phyloP scores from a whole-genome alignment of 2,329 filamentous ascomycete species.

The Zarea fungicola region DNA sequence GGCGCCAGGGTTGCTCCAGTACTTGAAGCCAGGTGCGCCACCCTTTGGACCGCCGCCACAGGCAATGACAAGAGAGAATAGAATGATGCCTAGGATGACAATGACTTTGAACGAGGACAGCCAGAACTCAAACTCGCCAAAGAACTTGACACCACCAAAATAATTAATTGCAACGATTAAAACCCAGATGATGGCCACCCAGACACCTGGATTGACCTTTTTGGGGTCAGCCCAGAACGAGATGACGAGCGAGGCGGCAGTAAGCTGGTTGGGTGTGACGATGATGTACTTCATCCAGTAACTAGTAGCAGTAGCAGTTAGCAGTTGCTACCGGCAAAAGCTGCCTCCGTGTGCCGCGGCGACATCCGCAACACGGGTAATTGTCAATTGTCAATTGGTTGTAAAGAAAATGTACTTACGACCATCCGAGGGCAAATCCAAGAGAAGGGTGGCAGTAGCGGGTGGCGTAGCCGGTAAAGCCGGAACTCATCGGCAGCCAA shows the following conservation, averaged over 20 bases:
- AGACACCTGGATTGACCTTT: conserved; percentile 70
- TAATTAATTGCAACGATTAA: conserved; percentile 63
- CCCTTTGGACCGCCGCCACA: conserved; percentile 60
- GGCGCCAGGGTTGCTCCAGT: conserved; percentile 57
- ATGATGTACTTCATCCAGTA: conserved; percentile 88
- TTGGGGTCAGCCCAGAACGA: conserved; percentile 67
- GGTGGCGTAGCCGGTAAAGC: conserved; percentile 76
- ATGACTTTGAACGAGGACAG: conserved; percentile 63
- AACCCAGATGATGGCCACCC: conserved; percentile 66
- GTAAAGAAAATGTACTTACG: conserved; percentile 38
- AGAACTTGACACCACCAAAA: conserved; percentile 55
- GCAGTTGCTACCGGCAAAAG: no score
- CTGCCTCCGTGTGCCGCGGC: no score
- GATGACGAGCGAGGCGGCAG: conserved; percentile 72
- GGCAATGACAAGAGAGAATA: conserved; percentile 59
- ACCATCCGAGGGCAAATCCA: conserved; percentile 72
- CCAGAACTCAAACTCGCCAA: conserved; percentile 62
- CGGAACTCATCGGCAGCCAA: conserved; percentile 71
- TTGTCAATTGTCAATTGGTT: conserved; percentile 15
- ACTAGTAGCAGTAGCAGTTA: no score
- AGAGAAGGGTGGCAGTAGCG: conserved; percentile 77
- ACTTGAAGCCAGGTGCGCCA: conserved; percentile 59
- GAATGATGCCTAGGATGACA: conserved; percentile 60
- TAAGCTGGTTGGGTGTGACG: conserved; percentile 78
- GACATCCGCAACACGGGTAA: no score